Evolutionary conservation across 202 grass and related monocot species (phyloP).

Genomic region (Brachypodium distachyon): DNA sequence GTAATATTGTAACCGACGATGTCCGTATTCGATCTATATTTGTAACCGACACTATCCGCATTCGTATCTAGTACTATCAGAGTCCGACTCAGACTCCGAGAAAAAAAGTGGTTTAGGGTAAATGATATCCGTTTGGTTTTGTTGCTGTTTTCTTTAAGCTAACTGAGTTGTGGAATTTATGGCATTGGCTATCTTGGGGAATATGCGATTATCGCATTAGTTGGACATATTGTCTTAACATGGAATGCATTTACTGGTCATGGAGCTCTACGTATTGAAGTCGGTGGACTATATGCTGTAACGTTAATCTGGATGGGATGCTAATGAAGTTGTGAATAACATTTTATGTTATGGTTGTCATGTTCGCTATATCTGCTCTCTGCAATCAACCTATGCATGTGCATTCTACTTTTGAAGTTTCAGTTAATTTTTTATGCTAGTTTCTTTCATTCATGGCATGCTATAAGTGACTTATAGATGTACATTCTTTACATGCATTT

Average conservation of each 20-base stretch:
- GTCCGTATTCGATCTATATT: too few species aligned
- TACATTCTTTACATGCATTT: background rate
- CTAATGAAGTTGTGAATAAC: background rate
- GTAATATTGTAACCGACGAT: too few species aligned
- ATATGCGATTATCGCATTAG: background rate
- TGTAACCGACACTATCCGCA: too few species aligned
- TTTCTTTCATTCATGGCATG: background rate
- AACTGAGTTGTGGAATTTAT: too few species aligned
- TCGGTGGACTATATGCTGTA: background rate
- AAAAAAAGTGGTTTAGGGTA: too few species aligned
- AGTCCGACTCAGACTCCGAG: too few species aligned
- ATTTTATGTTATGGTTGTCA: background rate
- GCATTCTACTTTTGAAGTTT: background rate
- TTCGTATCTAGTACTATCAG: too few species aligned
- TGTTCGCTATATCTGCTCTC: background rate
- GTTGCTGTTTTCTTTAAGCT: too few species aligned
- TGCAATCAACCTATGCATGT: background rate
- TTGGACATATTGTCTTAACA: background rate
- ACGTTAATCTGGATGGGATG: background rate
- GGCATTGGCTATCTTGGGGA: background rate
- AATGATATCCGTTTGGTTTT: too few species aligned
- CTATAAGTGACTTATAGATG: background rate
- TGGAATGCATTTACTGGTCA: background rate
- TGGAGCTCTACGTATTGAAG: background rate
- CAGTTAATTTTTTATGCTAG: background rate